These are phyloP conservation scores for Effrenium voratum DNA, from an alignment of 73 alveolate species.

Conservation along the genomic window DNA sequence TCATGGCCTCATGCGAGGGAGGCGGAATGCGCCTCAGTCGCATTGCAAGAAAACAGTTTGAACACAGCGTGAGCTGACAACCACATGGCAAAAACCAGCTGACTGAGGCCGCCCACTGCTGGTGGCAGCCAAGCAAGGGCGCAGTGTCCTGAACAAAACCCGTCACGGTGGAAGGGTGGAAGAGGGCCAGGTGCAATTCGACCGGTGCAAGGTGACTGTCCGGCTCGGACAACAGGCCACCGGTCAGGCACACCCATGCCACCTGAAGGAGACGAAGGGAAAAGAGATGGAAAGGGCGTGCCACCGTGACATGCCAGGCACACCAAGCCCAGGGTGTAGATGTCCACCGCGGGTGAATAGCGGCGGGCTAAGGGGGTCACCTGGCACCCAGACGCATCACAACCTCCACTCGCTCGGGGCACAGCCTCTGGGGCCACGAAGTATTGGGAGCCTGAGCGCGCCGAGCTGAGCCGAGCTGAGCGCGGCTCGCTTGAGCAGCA, in stretches of 20 bases:
- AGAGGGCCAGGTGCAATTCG: too few relatives aligned
- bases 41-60: too few relatives aligned
- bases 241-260: conserved; percentile 14
- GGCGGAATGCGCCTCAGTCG: conserved; percentile 22
- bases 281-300: neutral
- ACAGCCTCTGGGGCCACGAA: conserved; percentile 21
- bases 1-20: conserved; percentile 2
- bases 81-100: too few relatives aligned
- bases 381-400: neutral
- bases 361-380: conserved; percentile 73
- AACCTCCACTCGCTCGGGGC: too few relatives aligned
- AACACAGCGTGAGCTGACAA: too few relatives aligned
- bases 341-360: conserved; percentile 78
- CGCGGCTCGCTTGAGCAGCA: neutral
- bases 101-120: too few relatives aligned
- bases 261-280: neutral
- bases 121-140: too few relatives aligned
- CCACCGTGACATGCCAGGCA: neutral
- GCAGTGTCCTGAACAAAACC: too few relatives aligned
- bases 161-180: too few relatives aligned
- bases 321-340: conserved; percentile 75
- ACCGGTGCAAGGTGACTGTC: too few relatives aligned
- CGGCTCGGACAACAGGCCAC: too few relatives aligned
- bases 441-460: neutral
- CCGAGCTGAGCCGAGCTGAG: neutral